Evolutionary conservation across 805 yeast genomes (phyloP).

Genomic region (Scheffersomyces spartinae): DNA sequence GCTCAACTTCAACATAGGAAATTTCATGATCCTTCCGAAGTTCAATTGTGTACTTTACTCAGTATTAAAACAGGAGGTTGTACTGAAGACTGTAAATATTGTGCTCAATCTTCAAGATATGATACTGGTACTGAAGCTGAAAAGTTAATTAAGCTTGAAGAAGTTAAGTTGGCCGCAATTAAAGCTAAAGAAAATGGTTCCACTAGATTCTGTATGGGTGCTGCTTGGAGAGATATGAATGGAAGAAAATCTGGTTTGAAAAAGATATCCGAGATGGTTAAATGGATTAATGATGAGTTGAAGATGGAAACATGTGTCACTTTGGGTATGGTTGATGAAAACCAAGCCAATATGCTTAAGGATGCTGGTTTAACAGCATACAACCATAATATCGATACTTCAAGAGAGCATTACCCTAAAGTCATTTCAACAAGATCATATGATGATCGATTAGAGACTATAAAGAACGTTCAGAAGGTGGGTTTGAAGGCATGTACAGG

Average conservation of each 20-base stretch:
- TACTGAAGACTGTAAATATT: slow-evolving; percentile 71
- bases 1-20: slow-evolving; percentile 59
- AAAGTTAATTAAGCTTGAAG: slow-evolving; percentile 46
- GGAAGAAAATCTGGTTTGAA: slow-evolving; percentile 62
- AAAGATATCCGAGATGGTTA: slow-evolving; percentile 54
- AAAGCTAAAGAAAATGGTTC: slow-evolving; percentile 61
- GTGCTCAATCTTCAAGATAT: slow-evolving; percentile 64
- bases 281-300: slow-evolving; percentile 43
- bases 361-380: slow-evolving; percentile 74
- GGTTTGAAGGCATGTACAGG: slow-evolving; percentile 69
- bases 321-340: slow-evolving; percentile 60
- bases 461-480: slow-evolving; percentile 48
- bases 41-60: slow-evolving; percentile 66
- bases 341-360: slow-evolving; percentile 49
- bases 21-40: slow-evolving; percentile 56
- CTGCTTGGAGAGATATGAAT: slow-evolving; percentile 81
- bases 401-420: slow-evolving; percentile 65
- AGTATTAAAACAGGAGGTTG: slow-evolving; percentile 76
- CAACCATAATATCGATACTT: slow-evolving; percentile 73
- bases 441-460: slow-evolving; percentile 62
- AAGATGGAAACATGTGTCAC: slow-evolving; percentile 75
- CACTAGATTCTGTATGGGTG: slow-evolving; percentile 76
- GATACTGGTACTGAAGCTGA: slow-evolving; percentile 65
- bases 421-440: slow-evolving; percentile 59
- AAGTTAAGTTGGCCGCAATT: slow-evolving; percentile 52